phyloP scores from a whole-genome alignment of 1,284 basidiomycete genomes.

The Apiotrichum montevideense region DNA sequence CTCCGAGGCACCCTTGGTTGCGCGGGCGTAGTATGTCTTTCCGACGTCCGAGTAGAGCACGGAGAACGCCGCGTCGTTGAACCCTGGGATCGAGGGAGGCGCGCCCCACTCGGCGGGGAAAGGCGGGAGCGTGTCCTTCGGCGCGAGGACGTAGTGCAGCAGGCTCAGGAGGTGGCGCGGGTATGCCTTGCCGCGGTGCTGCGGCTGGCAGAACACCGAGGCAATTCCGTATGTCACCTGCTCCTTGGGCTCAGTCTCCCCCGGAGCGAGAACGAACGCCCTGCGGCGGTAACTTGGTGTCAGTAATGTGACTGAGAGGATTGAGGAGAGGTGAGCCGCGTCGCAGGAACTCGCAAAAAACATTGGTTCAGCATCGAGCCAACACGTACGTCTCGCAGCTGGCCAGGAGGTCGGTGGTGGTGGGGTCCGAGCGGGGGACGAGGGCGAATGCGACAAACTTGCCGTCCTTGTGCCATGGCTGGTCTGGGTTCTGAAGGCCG shows the following conservation, averaged over 20 bases:
- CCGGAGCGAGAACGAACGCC: conserved; percentile 11
- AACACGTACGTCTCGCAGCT: conserved; percentile 30
- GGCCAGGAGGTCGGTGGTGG: conserved; percentile 25
- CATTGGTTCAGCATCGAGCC: too few relatives aligned
- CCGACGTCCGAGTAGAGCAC: conserved; percentile 37
- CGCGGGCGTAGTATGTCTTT: conserved; percentile 25
- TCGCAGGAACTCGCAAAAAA: too few relatives aligned
- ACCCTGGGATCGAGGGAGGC: conserved; percentile 8
- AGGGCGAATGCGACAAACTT: conserved; percentile 20
- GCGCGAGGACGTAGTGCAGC: conserved; percentile 27
- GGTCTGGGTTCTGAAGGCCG: background rate
- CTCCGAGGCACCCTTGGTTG: conserved; percentile 9
- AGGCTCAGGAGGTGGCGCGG: conserved; percentile 30
- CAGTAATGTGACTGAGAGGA: background rate
- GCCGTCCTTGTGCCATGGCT: conserved; percentile 2
- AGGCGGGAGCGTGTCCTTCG: conserved; percentile 10
- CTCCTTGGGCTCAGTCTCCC: conserved; percentile 13
- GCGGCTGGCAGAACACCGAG: conserved; percentile 28
- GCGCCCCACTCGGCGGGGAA: conserved; percentile 25
- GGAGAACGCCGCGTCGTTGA: conserved; percentile 16
- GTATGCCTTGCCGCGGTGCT: conserved; percentile 31
- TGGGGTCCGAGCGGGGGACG: conserved; percentile 18
- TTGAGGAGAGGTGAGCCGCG: too few relatives aligned
- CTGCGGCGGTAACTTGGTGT: conserved; percentile 20
- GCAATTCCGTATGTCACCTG: conserved; percentile 28